Conservation (phyloP, 2,329 filamentous ascomycete species). For the Penicillium sp. region DNA sequence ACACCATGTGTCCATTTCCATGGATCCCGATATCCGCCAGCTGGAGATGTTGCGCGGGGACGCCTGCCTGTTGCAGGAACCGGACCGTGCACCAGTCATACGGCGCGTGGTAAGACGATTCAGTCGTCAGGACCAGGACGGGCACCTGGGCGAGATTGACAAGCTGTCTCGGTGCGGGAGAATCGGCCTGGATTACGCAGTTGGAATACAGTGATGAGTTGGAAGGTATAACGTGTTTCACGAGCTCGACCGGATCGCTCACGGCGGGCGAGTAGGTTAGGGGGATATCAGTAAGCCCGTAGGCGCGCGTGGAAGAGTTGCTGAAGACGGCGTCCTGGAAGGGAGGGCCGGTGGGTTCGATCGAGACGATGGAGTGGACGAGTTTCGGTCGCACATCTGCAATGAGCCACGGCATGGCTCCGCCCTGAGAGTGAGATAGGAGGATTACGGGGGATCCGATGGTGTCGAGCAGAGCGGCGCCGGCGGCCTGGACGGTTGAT, state of each 20-base stretch:
- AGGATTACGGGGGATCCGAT: constrained; percentile 47
- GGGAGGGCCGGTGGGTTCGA: constrained; percentile 56
- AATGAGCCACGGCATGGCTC: constrained; percentile 49
- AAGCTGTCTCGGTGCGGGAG: constrained; percentile 45
- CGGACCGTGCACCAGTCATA: constrained; percentile 57
- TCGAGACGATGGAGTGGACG: constrained; percentile 49
- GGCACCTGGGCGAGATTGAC: constrained; percentile 50
- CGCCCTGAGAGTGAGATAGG: constrained; percentile 52
- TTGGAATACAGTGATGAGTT: constrained; percentile 28
- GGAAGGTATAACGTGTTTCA: constrained; percentile 21
- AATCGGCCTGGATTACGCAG: constrained; percentile 41
- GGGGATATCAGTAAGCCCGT: constrained; percentile 52
- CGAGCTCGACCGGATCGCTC: constrained; percentile 39
- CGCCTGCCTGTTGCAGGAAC: constrained; percentile 55
- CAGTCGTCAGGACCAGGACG: constrained; percentile 51
- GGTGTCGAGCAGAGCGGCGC: constrained; percentile 45
- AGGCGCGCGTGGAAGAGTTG: constrained; percentile 39
- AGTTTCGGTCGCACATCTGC: constrained; percentile 50
- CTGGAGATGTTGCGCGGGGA: constrained; percentile 45
- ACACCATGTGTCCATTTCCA: constrained; percentile 58
- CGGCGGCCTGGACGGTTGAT: constrained; percentile 39
- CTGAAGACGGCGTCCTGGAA: constrained; percentile 47
- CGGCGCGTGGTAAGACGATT: constrained; percentile 53
- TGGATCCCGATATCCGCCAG: constrained; percentile 46
- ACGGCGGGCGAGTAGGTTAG: constrained; percentile 51